Percentiles rank a stretch among this genome's conserved stretches.
These are phyloP conservation scores for Malassezia cuniculi DNA, from an alignment of 1,284 basidiomycete species.

Conservation along the genomic window DNA sequence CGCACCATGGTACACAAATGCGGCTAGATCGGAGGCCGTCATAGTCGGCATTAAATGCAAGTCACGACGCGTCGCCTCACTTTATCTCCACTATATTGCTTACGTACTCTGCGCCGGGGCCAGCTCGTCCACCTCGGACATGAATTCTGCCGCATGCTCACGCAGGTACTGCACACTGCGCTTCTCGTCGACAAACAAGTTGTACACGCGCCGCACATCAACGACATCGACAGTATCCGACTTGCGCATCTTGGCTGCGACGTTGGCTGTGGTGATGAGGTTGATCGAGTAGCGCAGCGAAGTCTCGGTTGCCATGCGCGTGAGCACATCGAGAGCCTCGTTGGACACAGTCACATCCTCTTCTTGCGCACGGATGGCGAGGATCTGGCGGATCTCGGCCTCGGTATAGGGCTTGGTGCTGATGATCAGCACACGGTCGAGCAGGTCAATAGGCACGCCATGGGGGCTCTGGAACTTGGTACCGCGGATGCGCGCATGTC, in stretches of 20 bases:
- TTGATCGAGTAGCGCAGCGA: slow-evolving; percentile 68
- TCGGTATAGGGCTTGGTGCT: slow-evolving; percentile 76
- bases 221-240: slow-evolving; percentile 60
- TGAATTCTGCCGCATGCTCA: slow-evolving; percentile 63
- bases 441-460: slow-evolving; percentile 81
- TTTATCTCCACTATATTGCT: not conserved
- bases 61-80: slow-evolving; percentile 1
- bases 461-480: slow-evolving; percentile 89
- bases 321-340: slow-evolving; percentile 64
- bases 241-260: slow-evolving; percentile 70
- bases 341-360: slow-evolving; percentile 78
- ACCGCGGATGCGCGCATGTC: slow-evolving; percentile 84
- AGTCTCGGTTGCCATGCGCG: slow-evolving; percentile 71
- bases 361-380: slow-evolving; percentile 86
- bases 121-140: slow-evolving; percentile 41
- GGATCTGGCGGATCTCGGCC: slow-evolving; percentile 77
- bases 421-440: slow-evolving; percentile 90
- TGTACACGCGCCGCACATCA: slow-evolving; percentile 68
- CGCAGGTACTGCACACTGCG: slow-evolving; percentile 78
- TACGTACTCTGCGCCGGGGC: slow-evolving; percentile 1
- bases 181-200: slow-evolving; percentile 77
- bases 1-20: slow-evolving; percentile 12
- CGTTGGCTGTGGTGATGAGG: slow-evolving; percentile 75
- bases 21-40: no score
- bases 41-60: no score